Evolutionary conservation across 2,329 filamentous ascomycete genomes (phyloP).

Genomic region (Talaromyces sp.): DNA sequence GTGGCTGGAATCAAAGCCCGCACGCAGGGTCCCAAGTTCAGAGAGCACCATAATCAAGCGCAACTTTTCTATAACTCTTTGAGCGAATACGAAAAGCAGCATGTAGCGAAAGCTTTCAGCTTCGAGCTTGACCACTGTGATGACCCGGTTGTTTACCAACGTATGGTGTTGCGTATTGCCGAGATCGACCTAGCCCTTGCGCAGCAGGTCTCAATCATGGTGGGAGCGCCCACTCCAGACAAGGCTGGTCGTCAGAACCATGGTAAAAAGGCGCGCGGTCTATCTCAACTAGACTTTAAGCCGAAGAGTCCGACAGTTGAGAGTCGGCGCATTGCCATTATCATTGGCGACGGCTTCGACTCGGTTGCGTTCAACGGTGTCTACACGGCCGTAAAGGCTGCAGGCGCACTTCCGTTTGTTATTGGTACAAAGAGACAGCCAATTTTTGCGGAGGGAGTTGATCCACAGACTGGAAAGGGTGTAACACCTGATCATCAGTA

Average conservation of each 20-base stretch:
- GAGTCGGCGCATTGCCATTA: slow-evolving; percentile 59
- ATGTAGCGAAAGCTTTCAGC: slow-evolving; percentile 54
- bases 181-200: slow-evolving; percentile 70
- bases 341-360: slow-evolving; percentile 38
- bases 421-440: slow-evolving; percentile 62
- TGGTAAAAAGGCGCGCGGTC: slow-evolving; percentile 58
- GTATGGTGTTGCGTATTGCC: slow-evolving; percentile 60
- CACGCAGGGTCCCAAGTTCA: slow-evolving; percentile 63
- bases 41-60: slow-evolving; percentile 70
- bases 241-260: slow-evolving; percentile 53
- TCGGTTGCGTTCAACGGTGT: slow-evolving; percentile 58
- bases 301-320: slow-evolving; percentile 61
- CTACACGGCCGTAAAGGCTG: slow-evolving; percentile 55
- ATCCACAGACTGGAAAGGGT: slow-evolving; percentile 20
- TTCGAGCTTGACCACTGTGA: slow-evolving; percentile 80
- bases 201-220: slow-evolving; percentile 61
- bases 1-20: slow-evolving; percentile 65
- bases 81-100: slow-evolving; percentile 58
- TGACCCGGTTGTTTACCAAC: slow-evolving; percentile 68
- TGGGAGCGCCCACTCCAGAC: slow-evolving; percentile 56
- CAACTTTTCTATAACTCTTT: slow-evolving; percentile 80
- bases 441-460: slow-evolving; percentile 57
- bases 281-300: slow-evolving; percentile 68
- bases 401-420: slow-evolving; percentile 61
- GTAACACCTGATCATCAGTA: slow-evolving; percentile 68